Base-by-base conservation (phyloP, 768 basidiomycete species). In the Erythrobasidium yunnanense region DNA sequence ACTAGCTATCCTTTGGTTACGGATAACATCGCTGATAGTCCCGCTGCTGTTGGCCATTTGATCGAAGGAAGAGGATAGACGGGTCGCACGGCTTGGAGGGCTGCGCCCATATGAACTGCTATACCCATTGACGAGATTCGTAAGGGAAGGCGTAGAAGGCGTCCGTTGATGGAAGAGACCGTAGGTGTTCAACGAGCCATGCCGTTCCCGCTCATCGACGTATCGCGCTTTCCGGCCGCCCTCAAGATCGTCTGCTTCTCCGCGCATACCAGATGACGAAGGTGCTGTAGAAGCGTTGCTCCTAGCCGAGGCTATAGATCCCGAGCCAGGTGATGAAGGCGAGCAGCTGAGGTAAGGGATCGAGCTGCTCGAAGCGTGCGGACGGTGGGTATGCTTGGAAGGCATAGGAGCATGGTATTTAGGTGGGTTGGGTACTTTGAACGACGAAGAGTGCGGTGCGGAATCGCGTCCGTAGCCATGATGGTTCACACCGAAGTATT, bases 321-420 rank as follows among this genome's bases (percentile, higher is more conserved):
- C 46, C n/a, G 60, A 63, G n/a, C 60, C 60, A 32, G 60, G 60
- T 15, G 60, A 63, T 2, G 47, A 50, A 30, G 60, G 60, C 7
- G 60, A 63, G 33, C 60, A 63, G 17, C 47, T 50, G 22, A 63
- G 30, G 49, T 63, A 63, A 30, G 60, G 60, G 32, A 63, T 63
- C 3, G 60, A 63, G 4, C 42, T 47, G 25, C 29, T 25, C 2
- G 60, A 63, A 11, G 47, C 38, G 30, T 51, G 38, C 49, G 60
- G 30, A 25, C 7, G 46, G 33, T 63, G 46, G 15, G 60, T 30
- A 27, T 45, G 15, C 27, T 25, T 7, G 11, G 23, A 30, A 35
- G 56, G 45, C 4, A 58, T 58, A 27, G 54, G n/a, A n/a, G n/a
- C n/a, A n/a, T 42, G 38, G 38, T 42, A 42, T 11, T n/a, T 11